phyloP scores from a whole-genome alignment of 1,284 basidiomycete genomes.

The Apiotrichum domesticum region DNA sequence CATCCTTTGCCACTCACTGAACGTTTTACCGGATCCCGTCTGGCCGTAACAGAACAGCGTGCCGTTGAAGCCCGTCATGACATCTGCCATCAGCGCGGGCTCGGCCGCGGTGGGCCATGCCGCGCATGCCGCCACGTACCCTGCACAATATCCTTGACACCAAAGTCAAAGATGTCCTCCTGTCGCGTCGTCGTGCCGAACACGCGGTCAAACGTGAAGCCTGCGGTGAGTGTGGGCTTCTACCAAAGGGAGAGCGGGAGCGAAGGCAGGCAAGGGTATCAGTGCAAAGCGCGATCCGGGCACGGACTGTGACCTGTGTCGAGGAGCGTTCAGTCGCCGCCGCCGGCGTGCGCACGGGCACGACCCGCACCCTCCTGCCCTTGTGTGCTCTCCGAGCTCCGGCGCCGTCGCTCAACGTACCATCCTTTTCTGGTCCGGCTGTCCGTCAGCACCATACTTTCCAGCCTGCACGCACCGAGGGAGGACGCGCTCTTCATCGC shows the following conservation, averaged over 20 bases:
- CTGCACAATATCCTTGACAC: slow-evolving; percentile 70
- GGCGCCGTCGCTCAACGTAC: slow-evolving; percentile 14
- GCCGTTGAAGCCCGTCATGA: slow-evolving; percentile 97
- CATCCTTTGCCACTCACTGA: slow-evolving; percentile 47
- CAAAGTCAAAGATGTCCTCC: slow-evolving; percentile 95
- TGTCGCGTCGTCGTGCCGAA: slow-evolving; percentile 91
- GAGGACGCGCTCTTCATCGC: slow-evolving; percentile 59
- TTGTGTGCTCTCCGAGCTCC: too few relatives aligned
- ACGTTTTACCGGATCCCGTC: slow-evolving; percentile 94
- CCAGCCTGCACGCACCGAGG: slow-evolving; percentile 56
- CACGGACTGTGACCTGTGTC: too few relatives aligned
- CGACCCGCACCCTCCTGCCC: too few relatives aligned
- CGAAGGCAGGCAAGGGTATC: too few relatives aligned
- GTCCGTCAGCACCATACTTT: slow-evolving; percentile 6
- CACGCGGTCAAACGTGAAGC: slow-evolving; percentile 95
- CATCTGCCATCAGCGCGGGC: slow-evolving; percentile 57
- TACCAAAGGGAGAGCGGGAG: too few relatives aligned
- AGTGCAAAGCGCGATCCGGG: too few relatives aligned
- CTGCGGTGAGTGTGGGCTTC: slow-evolving; percentile 39
- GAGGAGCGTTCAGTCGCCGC: too few relatives aligned
- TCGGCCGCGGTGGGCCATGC: background rate
- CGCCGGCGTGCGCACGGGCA: too few relatives aligned
- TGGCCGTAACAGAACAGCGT: slow-evolving; percentile 99
- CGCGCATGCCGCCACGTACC: slow-evolving; percentile 20
- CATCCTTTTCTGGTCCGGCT: slow-evolving; percentile 48